Conservation (phyloP, 164 flowering plant species). For the Dillenia turbinata region DNA sequence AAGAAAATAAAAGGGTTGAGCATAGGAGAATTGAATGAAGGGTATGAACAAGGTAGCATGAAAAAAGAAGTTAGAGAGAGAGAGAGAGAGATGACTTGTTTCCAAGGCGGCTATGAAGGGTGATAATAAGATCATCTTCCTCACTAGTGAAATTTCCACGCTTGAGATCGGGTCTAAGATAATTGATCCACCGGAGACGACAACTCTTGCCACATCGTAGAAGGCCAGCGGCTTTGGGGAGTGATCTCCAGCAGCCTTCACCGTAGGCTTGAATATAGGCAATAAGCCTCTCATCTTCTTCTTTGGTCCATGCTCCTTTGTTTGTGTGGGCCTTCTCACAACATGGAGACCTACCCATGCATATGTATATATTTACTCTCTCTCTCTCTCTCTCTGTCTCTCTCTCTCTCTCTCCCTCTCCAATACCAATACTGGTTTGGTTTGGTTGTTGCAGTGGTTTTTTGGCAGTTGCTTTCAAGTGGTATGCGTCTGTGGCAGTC, state of each 20-base stretch:
- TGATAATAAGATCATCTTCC: constrained; percentile 6
- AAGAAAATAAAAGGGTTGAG: too few species aligned
- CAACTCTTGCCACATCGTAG: constrained; percentile 9
- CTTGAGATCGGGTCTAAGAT: constrained; percentile 5
- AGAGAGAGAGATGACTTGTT: not conserved
- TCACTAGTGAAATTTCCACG: constrained; percentile 6
- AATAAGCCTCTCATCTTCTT: constrained; percentile 25
- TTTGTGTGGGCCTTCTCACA: constrained; percentile 29
- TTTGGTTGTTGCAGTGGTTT: too few species aligned
- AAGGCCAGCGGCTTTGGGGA: constrained; percentile 13
- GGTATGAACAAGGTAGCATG: not conserved
- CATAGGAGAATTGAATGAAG: not conserved
- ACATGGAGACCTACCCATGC: constrained; percentile 25
- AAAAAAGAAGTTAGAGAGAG: not conserved
- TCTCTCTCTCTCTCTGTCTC: too few species aligned
- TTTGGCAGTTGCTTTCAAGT: too few species aligned
- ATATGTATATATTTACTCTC: too few species aligned
- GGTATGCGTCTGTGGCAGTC: too few species aligned
- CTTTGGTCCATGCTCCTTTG: constrained; percentile 29
- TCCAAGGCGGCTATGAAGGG: constrained; percentile 7
- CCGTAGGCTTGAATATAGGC: constrained; percentile 20
- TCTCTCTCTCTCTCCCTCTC: too few species aligned
- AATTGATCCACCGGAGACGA: constrained; percentile 9
- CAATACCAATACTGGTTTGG: too few species aligned
- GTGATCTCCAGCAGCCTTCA: constrained; percentile 31